Evolutionary conservation across 2,329 filamentous ascomycete genomes (phyloP).

Genomic region (Stachybotrys chartarum): DNA sequence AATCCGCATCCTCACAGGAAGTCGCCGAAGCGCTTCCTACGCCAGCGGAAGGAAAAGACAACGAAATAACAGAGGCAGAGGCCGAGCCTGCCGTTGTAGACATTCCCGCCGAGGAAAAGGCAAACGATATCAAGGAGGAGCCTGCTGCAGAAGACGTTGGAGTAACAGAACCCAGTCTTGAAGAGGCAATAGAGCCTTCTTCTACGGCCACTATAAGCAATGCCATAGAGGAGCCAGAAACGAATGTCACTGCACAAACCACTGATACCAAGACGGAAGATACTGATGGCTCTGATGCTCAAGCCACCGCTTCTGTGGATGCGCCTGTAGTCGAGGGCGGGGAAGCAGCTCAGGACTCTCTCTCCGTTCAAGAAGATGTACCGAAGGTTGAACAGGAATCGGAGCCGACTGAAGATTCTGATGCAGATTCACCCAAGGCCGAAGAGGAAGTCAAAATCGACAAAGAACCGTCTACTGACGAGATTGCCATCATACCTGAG

Average conservation of each 20-base stretch:
- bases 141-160: slow-evolving; percentile 1
- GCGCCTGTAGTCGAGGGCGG: not conserved
- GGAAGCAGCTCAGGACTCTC: not conserved
- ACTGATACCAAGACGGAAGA: slow-evolving; percentile 1
- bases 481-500: too few species aligned
- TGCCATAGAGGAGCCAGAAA: not conserved
- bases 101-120: not conserved
- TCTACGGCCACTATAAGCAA: slow-evolving; percentile 2
- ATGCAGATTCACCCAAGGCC: too few species aligned
- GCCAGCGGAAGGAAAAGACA: not conserved
- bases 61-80: not conserved
- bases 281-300: slow-evolving; percentile 1
- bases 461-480: too few species aligned
- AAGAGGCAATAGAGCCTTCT: not conserved
- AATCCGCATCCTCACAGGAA: not conserved
- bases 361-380: too few species aligned
- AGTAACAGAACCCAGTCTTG: not conserved
- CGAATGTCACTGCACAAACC: not conserved
- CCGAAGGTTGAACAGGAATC: too few species aligned
- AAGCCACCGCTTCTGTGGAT: too few species aligned
- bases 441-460: too few species aligned
- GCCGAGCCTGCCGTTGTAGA: not conserved
- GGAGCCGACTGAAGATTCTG: too few species aligned
- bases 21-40: not conserved
- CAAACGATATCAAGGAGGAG: slow-evolving; percentile 2